Evolutionary conservation across 2,329 filamentous ascomycete species (phyloP).

Genomic region (Neonectria punicea): DNA sequence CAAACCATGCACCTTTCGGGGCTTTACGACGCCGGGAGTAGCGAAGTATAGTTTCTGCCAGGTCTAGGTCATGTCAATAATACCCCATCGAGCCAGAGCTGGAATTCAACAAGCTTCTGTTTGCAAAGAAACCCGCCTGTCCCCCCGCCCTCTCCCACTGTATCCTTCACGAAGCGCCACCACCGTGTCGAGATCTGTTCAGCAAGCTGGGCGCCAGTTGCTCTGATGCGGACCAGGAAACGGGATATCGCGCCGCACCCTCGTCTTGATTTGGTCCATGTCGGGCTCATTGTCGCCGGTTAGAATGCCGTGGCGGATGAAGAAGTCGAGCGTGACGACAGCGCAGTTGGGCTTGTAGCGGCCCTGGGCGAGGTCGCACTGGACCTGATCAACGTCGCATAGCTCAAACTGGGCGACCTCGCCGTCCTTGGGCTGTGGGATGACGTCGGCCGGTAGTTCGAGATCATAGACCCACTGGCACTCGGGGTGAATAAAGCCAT

Average conservation of each 20-base stretch:
- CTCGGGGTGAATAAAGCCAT: constrained; percentile 86
- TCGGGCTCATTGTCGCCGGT: constrained; percentile 82
- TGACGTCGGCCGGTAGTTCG: constrained; percentile 74
- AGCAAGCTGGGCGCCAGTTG: constrained; percentile 41
- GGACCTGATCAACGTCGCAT: constrained; percentile 80
- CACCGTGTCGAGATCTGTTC: background rate
- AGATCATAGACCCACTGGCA: constrained; percentile 93
- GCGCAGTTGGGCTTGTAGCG: constrained; percentile 96
- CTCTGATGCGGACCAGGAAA: constrained; percentile 76
- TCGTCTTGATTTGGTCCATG: constrained; percentile 78
- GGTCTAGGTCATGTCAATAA: constrained; percentile 38
- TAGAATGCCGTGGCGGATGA: constrained; percentile 84
- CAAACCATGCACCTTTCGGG: constrained; percentile 26
- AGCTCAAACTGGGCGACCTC: constrained; percentile 90
- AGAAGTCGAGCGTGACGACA: constrained; percentile 86
- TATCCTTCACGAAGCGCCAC: background rate
- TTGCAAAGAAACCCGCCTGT: constrained; percentile 4
- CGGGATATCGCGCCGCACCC: constrained; percentile 81
- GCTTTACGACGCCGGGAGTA: constrained; percentile 12
- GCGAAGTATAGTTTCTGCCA: constrained; percentile 29
- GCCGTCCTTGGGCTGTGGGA: constrained; percentile 82
- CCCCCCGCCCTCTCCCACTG: background rate
- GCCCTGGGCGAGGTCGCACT: constrained; percentile 73
- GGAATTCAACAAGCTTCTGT: constrained; percentile 13
- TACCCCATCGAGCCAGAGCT: constrained; percentile 37